phyloP scores from a whole-genome alignment of 352 stramenopile genomes.

The Phytophthora citrophthora region DNA sequence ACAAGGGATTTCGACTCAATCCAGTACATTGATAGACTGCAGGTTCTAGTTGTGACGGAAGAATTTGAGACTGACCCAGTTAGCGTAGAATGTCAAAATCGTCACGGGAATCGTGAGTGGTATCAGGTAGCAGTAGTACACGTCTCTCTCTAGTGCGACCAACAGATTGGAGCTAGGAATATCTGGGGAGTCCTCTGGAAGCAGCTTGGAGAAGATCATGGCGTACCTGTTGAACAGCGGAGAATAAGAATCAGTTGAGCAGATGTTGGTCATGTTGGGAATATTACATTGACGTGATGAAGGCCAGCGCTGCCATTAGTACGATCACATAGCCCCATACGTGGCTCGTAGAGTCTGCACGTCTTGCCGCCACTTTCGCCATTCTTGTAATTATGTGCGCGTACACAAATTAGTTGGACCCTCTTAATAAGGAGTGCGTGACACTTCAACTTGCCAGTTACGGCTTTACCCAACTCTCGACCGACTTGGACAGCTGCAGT shows the following conservation, averaged over 20 bases:
- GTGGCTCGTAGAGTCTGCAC: conserved; percentile 72
- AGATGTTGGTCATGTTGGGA: too few relatives aligned
- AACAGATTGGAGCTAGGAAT: conserved; percentile 30
- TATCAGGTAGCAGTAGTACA: conserved; percentile 84
- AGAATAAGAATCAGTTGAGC: too few relatives aligned
- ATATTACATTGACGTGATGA: conserved; percentile 69
- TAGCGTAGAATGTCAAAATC: conserved; percentile 80
- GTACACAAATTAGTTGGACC: neutral
- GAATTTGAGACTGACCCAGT: conserved; percentile 89
- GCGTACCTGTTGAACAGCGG: conserved; percentile 51
- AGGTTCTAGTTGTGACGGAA: conserved; percentile 77
- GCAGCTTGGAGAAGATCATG: conserved; percentile 65
- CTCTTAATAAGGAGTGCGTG: too few relatives aligned
- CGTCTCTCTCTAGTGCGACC: conserved; percentile 57
- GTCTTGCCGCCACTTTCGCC: conserved; percentile 36
- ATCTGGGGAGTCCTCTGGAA: neutral
- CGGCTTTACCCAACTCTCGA: too few relatives aligned
- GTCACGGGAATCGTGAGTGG: conserved; percentile 80
- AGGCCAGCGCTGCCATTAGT: conserved; percentile 47
- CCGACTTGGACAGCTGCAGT: too few relatives aligned
- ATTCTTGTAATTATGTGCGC: neutral
- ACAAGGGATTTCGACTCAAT: neutral
- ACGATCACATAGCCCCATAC: conserved; percentile 87
- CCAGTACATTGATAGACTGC: neutral
- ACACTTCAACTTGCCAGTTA: too few relatives aligned